Evolutionary conservation across 2,329 filamentous ascomycete species (phyloP).

Genomic region (Fusarium tricinctum): DNA sequence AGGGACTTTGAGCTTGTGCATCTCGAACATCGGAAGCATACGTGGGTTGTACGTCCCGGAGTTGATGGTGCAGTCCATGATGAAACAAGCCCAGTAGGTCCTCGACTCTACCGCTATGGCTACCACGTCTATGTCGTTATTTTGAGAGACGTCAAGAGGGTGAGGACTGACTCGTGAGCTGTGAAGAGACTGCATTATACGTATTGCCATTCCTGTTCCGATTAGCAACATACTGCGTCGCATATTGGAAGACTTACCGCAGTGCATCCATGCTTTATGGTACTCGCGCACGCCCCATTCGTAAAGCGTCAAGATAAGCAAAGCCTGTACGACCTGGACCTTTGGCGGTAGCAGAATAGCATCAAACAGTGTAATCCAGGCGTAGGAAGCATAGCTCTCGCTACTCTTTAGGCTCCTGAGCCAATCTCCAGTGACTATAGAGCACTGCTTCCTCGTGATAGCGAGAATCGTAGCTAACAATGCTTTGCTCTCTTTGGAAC

Average conservation of each 20-base stretch:
- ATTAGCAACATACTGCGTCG: rapidly evolving
- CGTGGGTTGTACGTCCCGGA: slow-evolving; percentile 58
- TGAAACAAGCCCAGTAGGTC: slow-evolving; percentile 62
- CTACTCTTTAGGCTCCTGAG: slow-evolving; percentile 7
- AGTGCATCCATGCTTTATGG: slow-evolving; percentile 61
- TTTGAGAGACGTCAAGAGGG: slow-evolving; percentile 34
- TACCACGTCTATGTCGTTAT: slow-evolving; percentile 25
- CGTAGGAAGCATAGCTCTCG: slow-evolving; percentile 35
- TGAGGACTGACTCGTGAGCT: slow-evolving; percentile 40
- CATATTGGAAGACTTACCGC: slow-evolving; percentile 1
- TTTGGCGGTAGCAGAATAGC: slow-evolving; percentile 41
- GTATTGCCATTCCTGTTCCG: slow-evolving; percentile 34
- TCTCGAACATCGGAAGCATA: slow-evolving; percentile 55
- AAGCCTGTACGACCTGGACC: slow-evolving; percentile 54
- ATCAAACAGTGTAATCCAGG: slow-evolving; percentile 27
- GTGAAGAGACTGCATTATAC: slow-evolving; percentile 47
- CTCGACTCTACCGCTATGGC: slow-evolving; percentile 54
- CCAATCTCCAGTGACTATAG: slow-evolving; percentile 31
- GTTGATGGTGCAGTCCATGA: slow-evolving; percentile 61
- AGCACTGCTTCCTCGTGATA: slow-evolving; percentile 35
- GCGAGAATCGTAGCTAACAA: slow-evolving; percentile 41
- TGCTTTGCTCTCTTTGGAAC: slow-evolving; percentile 48
- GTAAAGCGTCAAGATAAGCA: slow-evolving; percentile 57
- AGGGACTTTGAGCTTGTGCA: slow-evolving; percentile 53
- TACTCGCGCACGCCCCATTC: slow-evolving; percentile 60